Base-by-base conservation (phyloP, 306 rosid species). In the Delonix regia region DNA sequence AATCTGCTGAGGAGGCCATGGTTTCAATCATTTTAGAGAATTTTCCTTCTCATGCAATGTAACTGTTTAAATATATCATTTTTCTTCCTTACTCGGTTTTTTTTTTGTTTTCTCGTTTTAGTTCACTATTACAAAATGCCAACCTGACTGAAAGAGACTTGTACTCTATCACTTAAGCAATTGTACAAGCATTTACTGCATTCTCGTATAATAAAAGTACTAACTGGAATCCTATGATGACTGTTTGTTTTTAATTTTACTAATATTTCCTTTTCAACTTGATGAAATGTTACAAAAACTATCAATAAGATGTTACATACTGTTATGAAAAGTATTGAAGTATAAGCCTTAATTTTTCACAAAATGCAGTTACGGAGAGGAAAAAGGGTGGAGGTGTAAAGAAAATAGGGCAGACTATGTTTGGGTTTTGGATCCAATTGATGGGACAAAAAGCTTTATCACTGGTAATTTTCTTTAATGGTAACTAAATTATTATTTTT, bases 381-480 rank as follows among this genome's bases (percentile, higher is more conserved):
- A 92, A 83, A 91, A 88, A 11, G 99, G 98, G 10, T 95, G 99
- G 99, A 95, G 85, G 81, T 91, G 93, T 88, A 86, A 71, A 72
- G 90, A 89, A 83, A 49, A 84, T 18, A 84, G 44, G 81, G 77
- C 98, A 13, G 97, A 95, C 71, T 92, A 86, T 73, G 98, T 95
- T 18, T 95, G 99, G 99, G 94, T 95, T 30, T 92, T 95, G 64
- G 99, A 95, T 84, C 99, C 98, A 7, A 92, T 92, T 21, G 99
- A 95, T 81, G 99, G 99, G 69, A 95, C 98, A 63, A 95, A 91
- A 83, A 95, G 99, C 73, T 95, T 92, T 52, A 91, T 95, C 41
- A 95, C 98, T 66, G 98, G 99, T 95, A 88, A 69, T 68, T 33
- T 73, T 61, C 69, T 79, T 55, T 11, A 34, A 1, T 53, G 49